A percentile compares a stretch with the other conserved stretches of the same genome.
Evolutionary conservation across 108 stramenopile genomes (phyloP).

Genomic region (Cyclotella baltica): DNA sequence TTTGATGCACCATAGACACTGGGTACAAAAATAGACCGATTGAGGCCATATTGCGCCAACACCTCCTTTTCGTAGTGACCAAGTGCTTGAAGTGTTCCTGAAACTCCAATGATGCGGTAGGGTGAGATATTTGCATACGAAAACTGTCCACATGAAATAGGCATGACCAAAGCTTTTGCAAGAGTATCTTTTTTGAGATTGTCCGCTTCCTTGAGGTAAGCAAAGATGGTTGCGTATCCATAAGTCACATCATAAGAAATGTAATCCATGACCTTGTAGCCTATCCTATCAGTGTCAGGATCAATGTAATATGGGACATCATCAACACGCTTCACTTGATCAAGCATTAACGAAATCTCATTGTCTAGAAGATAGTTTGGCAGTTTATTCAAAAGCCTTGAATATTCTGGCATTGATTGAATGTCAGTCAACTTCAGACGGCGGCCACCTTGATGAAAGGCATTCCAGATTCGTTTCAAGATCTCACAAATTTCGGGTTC

Average conservation of each 20-base stretch:
- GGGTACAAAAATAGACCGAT: conserved; percentile 59
- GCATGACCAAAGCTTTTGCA: conserved; percentile 52
- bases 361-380: conserved; percentile 58
- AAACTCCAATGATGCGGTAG: conserved; percentile 63
- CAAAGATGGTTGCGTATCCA: conserved; percentile 68
- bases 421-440: conserved; percentile 53
- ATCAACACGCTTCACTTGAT: conserved; percentile 61
- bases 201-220: conserved; percentile 63
- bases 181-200: conserved; percentile 48
- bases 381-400: conserved; percentile 43
- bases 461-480: conserved; percentile 57
- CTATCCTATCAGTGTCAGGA: conserved; percentile 51
- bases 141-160: conserved; percentile 72
- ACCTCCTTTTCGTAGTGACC: conserved; percentile 52
- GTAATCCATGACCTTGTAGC: conserved; percentile 73
- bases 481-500: conserved; percentile 59
- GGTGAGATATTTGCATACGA: conserved; percentile 76
- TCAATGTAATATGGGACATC: conserved; percentile 63
- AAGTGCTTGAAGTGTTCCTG: conserved; percentile 63
- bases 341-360: conserved; percentile 65
- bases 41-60: conserved; percentile 59
- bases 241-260: conserved; percentile 61
- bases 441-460: conserved; percentile 34
- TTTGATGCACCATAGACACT: conserved; percentile 69
- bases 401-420: conserved; percentile 50